A percentile compares a stretch with the other conserved stretches of the same genome.
These are phyloP conservation scores for Diaporthe capsici DNA, from an alignment of 2,329 filamentous ascomycete species.

Conservation along the genomic window DNA sequence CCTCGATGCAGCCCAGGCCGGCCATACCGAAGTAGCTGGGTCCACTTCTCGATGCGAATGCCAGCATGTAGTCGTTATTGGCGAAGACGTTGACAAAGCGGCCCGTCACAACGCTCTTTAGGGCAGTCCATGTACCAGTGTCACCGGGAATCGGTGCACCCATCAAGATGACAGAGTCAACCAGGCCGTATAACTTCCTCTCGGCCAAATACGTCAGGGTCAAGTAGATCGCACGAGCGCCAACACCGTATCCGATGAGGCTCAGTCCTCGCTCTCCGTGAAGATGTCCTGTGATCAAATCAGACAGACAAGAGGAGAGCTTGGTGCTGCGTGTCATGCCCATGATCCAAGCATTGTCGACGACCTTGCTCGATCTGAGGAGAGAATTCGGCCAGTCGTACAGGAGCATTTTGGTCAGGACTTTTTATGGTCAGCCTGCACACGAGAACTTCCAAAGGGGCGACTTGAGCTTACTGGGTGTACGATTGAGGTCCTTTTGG, in stretches of 20 bases:
- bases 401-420: slow-evolving; percentile 61
- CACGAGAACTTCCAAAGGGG: neutral
- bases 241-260: slow-evolving; percentile 85
- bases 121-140: slow-evolving; percentile 79
- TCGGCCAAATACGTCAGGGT: slow-evolving; percentile 87
- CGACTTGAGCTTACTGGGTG: slow-evolving; percentile 59
- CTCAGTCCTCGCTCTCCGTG: slow-evolving; percentile 87
- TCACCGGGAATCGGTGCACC: slow-evolving; percentile 84
- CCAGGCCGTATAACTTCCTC: slow-evolving; percentile 84
- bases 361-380: slow-evolving; percentile 78
- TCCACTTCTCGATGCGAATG: slow-evolving; percentile 87
- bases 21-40: slow-evolving; percentile 88
- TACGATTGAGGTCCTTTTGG: slow-evolving; percentile 62
- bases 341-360: slow-evolving; percentile 86
- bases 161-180: slow-evolving; percentile 89
- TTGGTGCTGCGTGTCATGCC: slow-evolving; percentile 84
- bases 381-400: slow-evolving; percentile 74
- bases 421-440: slow-evolving; percentile 22
- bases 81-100: slow-evolving; percentile 93
- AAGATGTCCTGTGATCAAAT: slow-evolving; percentile 84
- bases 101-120: slow-evolving; percentile 84
- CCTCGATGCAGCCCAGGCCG: slow-evolving; percentile 81
- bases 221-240: slow-evolving; percentile 85
- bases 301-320: slow-evolving; percentile 78
- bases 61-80: slow-evolving; percentile 88